Percentiles rank a stretch among this genome's conserved stretches.
These are phyloP conservation scores for Populus tomentosa DNA, from an alignment of 441 rosid genomes.

Conservation along the genomic window DNA sequence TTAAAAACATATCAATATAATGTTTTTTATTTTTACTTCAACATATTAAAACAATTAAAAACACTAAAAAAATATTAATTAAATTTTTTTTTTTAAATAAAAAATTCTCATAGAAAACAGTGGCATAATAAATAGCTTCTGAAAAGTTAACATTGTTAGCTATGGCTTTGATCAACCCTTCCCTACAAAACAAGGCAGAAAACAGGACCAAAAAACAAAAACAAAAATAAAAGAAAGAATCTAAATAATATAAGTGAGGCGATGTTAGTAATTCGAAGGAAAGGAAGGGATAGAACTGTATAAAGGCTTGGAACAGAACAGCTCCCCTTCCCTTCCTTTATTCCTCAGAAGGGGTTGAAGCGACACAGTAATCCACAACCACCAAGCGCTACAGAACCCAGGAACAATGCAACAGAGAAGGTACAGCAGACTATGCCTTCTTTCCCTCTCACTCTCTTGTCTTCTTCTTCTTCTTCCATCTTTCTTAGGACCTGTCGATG, in stretches of 20 bases:
- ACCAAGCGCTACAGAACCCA: neutral
- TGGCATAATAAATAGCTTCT: too few species aligned
- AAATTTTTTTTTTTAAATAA: too few species aligned
- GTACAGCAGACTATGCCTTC: neutral
- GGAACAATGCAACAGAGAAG: constrained; percentile 21
- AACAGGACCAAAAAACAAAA: too few species aligned
- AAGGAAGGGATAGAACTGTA: constrained; percentile 6
- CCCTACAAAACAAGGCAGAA: too few species aligned
- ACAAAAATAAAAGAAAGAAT: too few species aligned
- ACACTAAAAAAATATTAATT: too few species aligned
- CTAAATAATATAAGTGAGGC: neutral
- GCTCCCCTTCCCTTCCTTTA: neutral
- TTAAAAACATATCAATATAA: too few species aligned
- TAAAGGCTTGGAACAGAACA: neutral
- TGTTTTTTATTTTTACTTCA: too few species aligned
- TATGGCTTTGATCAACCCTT: too few species aligned
- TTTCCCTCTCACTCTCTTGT: constrained; percentile 15
- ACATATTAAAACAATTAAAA: too few species aligned
- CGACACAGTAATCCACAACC: neutral
- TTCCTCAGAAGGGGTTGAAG: neutral
- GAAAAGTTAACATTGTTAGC: too few species aligned
- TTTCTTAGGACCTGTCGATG: constrained; percentile 34
- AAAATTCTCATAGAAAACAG: too few species aligned
- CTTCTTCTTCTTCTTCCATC: constrained; percentile 12
- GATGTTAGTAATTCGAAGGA: constrained; percentile 13